Conservation (phyloP, 202 grass and related monocot genomes). For the Tripidium arundinaceum region DNA sequence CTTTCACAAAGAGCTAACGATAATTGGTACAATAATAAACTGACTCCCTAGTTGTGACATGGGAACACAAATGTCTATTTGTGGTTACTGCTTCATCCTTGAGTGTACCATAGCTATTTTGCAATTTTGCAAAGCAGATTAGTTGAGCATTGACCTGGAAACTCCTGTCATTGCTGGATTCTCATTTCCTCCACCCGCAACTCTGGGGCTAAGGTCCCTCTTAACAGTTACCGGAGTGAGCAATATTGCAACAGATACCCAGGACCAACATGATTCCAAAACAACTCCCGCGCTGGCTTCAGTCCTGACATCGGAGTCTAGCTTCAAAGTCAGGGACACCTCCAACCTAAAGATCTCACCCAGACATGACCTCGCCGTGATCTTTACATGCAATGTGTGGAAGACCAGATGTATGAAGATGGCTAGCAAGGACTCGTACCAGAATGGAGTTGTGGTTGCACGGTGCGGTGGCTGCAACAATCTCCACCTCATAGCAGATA, state of each 20-base stretch:
- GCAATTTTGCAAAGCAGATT: background rate
- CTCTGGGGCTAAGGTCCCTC: slow-evolving; percentile 37
- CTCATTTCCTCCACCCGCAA: slow-evolving; percentile 2
- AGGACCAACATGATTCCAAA: slow-evolving; percentile 12
- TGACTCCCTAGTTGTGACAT: background rate
- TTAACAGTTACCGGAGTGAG: slow-evolving; percentile 24
- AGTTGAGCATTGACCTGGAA: background rate
- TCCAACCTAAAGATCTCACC: slow-evolving; percentile 60
- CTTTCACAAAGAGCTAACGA: background rate
- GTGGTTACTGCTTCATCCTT: background rate
- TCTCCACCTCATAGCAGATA: slow-evolving; percentile 74
- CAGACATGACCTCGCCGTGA: slow-evolving; percentile 68
- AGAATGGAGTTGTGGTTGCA: slow-evolving; percentile 71
- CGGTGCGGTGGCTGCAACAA: slow-evolving; percentile 74
- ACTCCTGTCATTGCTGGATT: slow-evolving; percentile 30
- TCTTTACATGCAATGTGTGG: slow-evolving; percentile 86
- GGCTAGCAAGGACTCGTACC: slow-evolving; percentile 60
- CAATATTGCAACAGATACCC: background rate
- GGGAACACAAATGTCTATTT: too few relatives aligned
- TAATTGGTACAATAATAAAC: too few relatives aligned
- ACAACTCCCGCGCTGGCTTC: background rate
- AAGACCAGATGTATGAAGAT: slow-evolving; percentile 81
- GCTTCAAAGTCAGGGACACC: slow-evolving; percentile 40
- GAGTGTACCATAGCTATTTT: background rate
- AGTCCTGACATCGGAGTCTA: background rate